phyloP scores from a whole-genome alignment of 768 basidiomycete species.

The Trametes maxima region DNA sequence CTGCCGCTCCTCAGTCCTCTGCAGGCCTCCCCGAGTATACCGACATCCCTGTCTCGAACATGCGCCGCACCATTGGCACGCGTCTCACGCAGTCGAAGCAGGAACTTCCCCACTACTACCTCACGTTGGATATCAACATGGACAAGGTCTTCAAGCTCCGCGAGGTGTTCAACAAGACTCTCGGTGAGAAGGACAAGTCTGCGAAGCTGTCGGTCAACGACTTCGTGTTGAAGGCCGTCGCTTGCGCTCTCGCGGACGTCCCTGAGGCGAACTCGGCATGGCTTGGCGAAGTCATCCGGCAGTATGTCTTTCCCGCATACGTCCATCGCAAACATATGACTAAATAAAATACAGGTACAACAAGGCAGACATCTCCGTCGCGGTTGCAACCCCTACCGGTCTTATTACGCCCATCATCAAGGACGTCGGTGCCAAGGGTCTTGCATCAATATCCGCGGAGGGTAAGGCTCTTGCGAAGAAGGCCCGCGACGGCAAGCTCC shows the following conservation, averaged over 20 bases:
- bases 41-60: conserved; percentile 90
- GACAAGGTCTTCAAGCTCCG: conserved; percentile 93
- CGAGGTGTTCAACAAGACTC: conserved; percentile 91
- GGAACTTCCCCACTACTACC: conserved; percentile 95
- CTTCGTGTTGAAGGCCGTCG: conserved; percentile 94
- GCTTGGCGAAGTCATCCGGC: conserved; percentile 93
- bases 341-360: conserved; percentile 64
- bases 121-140: conserved; percentile 95
- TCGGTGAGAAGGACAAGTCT: conserved; percentile 84
- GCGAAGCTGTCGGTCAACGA: conserved; percentile 98
- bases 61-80: conserved; percentile 90
- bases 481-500: conserved; percentile 94
- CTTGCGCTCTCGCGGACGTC: conserved; percentile 89
- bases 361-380: conserved; percentile 95
- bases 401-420: conserved; percentile 97
- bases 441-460: conserved; percentile 90
- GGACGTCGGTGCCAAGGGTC: conserved; percentile 89
- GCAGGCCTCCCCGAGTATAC: conserved; percentile 70
- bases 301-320: conserved; percentile 53
- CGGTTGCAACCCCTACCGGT: conserved; percentile 94
- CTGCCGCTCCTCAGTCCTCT: conserved; percentile 52
- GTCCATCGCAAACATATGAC: not conserved
- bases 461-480: conserved; percentile 92
- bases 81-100: conserved; percentile 93
- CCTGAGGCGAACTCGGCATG: conserved; percentile 98